Evolutionary conservation across 2,329 filamentous ascomycete species (phyloP), one percentile per base, ranked within the genome.

Genomic region (Scytalidium lignicola): DNA sequence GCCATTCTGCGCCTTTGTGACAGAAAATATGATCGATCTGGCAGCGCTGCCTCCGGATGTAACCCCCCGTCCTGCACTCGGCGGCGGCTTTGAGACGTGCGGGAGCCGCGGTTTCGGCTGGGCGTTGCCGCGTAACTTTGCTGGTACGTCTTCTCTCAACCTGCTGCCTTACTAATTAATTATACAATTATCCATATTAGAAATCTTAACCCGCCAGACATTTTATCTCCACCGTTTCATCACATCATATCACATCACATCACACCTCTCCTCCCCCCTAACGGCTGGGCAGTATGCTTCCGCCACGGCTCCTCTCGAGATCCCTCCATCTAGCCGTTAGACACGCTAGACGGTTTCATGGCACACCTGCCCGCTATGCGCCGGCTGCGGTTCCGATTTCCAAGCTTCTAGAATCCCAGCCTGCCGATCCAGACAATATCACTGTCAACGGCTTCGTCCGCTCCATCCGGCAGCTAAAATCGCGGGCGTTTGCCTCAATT

Each of bases 381-480:
- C 61, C 65, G 52, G 57, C 67, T 50, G 67, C 74, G 51, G 67
- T 59, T 46, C 74, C 76, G 1, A 63, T 84, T 40, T 76, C 80
- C n/a, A 71, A 73, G 47, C 69, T 87, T 10, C 73, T 86, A 46
- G 72, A 74, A 26, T 76, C 72, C 67, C 70, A 69, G 39, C 75
- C 78, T 2, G 57, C 65, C 17, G 65, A 70, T 28, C 62, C 70
- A 42, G 68, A 72, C 39, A 66, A 75, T 58, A 74, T 86, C 43
- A 75, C 76, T 50, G 73, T 96, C 58, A 79, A 86, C 64, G 92
- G 91, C 53, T 92, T 86, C 71, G 78, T 96, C 48, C 82, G 88
- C 55, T 92, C 89, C 3, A 84, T 96, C 52, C 80, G 92, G 54
- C 88, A 89, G 66, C 90, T 95, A 74, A 95, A 96, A 66, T 79